Evolutionary conservation across 805 yeast species (phyloP).

Genomic region (Saturnispora zaruensis): DNA sequence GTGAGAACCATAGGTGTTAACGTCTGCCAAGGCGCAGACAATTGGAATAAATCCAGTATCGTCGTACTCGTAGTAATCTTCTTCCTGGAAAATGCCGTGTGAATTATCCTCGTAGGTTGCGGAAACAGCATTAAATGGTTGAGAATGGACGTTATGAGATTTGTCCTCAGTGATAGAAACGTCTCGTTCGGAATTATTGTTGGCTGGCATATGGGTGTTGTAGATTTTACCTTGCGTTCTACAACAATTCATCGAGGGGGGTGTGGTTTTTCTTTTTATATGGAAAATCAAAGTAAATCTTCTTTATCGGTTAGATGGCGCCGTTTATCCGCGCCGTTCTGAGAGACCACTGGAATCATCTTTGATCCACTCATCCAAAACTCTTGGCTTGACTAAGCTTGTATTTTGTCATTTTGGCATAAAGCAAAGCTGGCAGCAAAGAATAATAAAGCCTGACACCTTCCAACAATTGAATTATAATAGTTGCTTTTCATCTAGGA

Average conservation of each 20-base stretch:
- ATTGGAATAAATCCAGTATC: slow-evolving; percentile 8
- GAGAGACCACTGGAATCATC: background rate
- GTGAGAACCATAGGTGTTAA: slow-evolving; percentile 8
- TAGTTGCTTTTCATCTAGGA: too few relatives aligned
- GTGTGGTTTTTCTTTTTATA: background rate
- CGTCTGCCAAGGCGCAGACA: slow-evolving; percentile 7
- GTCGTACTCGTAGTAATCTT: slow-evolving; percentile 6
- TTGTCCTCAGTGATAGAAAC: background rate
- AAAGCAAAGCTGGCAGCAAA: too few relatives aligned
- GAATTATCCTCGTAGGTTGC: background rate
- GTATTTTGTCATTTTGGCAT: too few relatives aligned
- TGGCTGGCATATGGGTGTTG: background rate
- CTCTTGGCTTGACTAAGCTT: background rate
- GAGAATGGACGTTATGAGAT: background rate
- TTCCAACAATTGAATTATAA: too few relatives aligned
- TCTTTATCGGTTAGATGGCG: background rate
- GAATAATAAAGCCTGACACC: too few relatives aligned
- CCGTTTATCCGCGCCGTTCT: slow-evolving; percentile 1
- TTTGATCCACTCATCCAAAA: background rate
- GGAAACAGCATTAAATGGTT: background rate
- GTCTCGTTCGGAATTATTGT: background rate
- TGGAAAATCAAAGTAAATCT: background rate
- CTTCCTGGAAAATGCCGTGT: slow-evolving; percentile 3
- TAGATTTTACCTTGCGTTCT: background rate
- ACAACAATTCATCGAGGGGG: background rate